Conservation (phyloP, 2,329 filamentous ascomycete genomes). For the Phyllosticta citrichinensis region DNA sequence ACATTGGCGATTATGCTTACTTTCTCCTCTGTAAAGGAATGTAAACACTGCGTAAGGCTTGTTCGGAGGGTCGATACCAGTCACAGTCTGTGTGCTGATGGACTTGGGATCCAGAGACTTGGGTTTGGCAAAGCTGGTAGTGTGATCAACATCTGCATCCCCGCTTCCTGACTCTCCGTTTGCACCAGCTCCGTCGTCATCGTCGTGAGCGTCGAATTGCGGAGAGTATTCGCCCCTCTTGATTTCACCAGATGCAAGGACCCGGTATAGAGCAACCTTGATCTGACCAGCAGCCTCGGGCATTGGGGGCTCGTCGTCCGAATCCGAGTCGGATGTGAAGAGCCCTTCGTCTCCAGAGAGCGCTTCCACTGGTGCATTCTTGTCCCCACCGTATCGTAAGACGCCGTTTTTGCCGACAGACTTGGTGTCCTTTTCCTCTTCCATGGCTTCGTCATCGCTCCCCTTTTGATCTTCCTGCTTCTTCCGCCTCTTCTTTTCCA, state of each 20-base stretch:
- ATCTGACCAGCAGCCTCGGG: conserved; percentile 95
- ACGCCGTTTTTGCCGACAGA: conserved; percentile 42
- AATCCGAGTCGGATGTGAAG: conserved; percentile 55
- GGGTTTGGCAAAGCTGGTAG: conserved; percentile 93
- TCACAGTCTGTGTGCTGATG: conserved; percentile 98
- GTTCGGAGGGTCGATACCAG: conserved; percentile 89
- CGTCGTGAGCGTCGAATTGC: conserved; percentile 93
- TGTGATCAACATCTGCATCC: conserved; percentile 85
- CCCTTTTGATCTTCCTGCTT: conserved; percentile 47
- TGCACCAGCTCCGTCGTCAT: conserved; percentile 58
- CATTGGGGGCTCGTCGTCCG: conserved; percentile 72
- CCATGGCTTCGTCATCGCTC: conserved; percentile 36
- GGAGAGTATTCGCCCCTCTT: conserved; percentile 97
- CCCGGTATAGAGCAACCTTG: conserved; percentile 92
- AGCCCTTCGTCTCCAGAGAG: conserved; percentile 59
- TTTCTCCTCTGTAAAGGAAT: conserved; percentile 92
- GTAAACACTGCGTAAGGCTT: conserved; percentile 96
- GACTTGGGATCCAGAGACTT: conserved; percentile 94
- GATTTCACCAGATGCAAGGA: conserved; percentile 90
- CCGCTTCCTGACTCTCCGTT: conserved; percentile 47
- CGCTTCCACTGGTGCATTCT: conserved; percentile 62
- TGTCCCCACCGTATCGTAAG: conserved; percentile 71
- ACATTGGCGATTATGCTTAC: conserved; percentile 45
- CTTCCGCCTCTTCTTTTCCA: conserved; percentile 63
- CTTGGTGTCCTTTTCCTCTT: conserved; percentile 28